A percentile compares a stretch with the other conserved stretches of the same genome.
phyloP scores from a whole-genome alignment of 2,329 filamentous ascomycete species.

The Penicillium concentricum region DNA sequence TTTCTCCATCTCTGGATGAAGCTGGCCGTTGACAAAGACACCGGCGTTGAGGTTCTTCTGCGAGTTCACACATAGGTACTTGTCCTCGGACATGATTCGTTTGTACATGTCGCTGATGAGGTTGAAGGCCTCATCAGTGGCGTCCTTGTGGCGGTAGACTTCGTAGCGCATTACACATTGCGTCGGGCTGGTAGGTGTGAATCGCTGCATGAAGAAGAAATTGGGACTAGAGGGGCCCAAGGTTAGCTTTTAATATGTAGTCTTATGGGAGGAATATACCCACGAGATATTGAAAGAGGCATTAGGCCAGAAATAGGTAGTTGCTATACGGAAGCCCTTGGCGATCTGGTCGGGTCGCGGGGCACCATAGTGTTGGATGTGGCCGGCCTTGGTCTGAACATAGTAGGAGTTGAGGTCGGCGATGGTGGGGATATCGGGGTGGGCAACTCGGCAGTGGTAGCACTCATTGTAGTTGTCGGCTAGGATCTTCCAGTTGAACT shows the following conservation, averaged over 20 bases:
- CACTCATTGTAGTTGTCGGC: conserved; percentile 64
- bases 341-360: conserved; percentile 22
- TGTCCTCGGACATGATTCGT: conserved; percentile 65
- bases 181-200: conserved; percentile 56
- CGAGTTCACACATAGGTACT: conserved; percentile 59
- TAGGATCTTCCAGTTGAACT: conserved; percentile 62
- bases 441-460: conserved; percentile 29
- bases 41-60: conserved; percentile 63
- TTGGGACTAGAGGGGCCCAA: conserved; percentile 42
- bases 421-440: conserved; percentile 37
- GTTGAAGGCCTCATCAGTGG: conserved; percentile 59
- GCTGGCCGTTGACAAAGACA: conserved; percentile 62
- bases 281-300: conserved; percentile 38
- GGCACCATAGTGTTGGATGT: conserved; percentile 52
- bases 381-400: conserved; percentile 49
- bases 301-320: conserved; percentile 37
- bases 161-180: conserved; percentile 61
- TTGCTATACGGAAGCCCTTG: conserved; percentile 25
- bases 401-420: conserved; percentile 57
- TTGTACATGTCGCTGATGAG: conserved; percentile 62
- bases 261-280: background rate
- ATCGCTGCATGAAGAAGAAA: conserved; percentile 66
- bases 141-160: conserved; percentile 62
- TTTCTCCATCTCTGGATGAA: conserved; percentile 62
- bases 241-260: background rate